Base-by-base conservation (phyloP, 2,329 filamentous ascomycete species). In the Trichophyton verrucosum region DNA sequence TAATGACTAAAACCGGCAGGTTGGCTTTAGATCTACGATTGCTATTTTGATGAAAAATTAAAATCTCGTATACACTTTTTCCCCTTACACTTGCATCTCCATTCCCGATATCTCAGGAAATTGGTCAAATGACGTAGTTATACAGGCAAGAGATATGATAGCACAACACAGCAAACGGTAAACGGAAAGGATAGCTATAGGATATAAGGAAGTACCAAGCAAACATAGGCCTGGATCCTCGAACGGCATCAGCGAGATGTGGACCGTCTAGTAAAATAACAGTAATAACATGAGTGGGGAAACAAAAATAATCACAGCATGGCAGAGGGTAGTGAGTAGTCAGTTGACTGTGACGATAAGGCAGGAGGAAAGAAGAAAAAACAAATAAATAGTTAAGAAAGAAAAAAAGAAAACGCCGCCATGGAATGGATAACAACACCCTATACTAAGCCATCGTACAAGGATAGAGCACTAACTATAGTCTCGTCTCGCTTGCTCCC, bases 401-500 rank as follows among this genome's bases (percentile, higher is more conserved):
- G n/a, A 36, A 24, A 33, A 36, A 9, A 20, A 9, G 8, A 17
- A 22, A 2, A 55, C n/a, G 51, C 33, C 24, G 22, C 11, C 33
- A 15, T 13, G 8, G 30, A 13, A 44, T 27, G 8, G 55, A 49
- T 57, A 30, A 30, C 24, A 27, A 51, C 30, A 55, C 15, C 17
- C 70, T 78, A 96, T 73, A 99, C 94, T 70, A 99, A 78, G 24
- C 94, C 94, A 72, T 99, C 94, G 71, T 99, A 99, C 66, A 99
- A 81, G 61, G 91, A 96, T 71, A 99, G 80, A 38, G 94, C 94
- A 60, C 92, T 97, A 62, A 99, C 94, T 72, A 99, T 99, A 8
- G 94, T 99, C 79, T 97, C 92, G 76, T 99, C 94, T 63, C 91
- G 88, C 81, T 97, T 96, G 79, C 91, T 96, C 67, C 94, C 94